Evolutionary conservation across 192 early-diverging fungal genomes (phyloP).

Genomic region (Rhizoclosmatium sp.): DNA sequence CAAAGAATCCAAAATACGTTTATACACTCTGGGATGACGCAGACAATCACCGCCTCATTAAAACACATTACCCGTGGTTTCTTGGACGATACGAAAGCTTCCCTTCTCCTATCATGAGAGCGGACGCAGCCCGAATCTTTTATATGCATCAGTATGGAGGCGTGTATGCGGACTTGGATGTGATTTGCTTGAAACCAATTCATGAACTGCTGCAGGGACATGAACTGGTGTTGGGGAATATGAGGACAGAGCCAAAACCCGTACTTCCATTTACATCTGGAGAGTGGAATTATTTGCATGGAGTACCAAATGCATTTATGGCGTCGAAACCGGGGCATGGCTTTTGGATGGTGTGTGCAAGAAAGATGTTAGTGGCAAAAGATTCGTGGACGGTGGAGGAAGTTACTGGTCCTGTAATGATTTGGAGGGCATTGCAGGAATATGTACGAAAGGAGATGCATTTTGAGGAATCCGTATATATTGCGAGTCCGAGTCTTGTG

Average conservation of each 20-base stretch:
- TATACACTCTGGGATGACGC: slow-evolving; percentile 51
- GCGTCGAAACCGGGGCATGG: slow-evolving; percentile 46
- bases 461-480: neutral
- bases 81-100: slow-evolving; percentile 40
- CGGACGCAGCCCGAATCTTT: slow-evolving; percentile 46
- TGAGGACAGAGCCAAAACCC: slow-evolving; percentile 1
- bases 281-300: slow-evolving; percentile 29
- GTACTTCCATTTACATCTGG: neutral
- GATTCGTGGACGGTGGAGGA: slow-evolving; percentile 27
- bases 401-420: slow-evolving; percentile 42
- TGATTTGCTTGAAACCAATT: slow-evolving; percentile 37
- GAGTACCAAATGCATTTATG: slow-evolving; percentile 54
- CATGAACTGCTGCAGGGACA: slow-evolving; percentile 17
- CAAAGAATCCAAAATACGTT: slow-evolving; percentile 30
- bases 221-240: slow-evolving; percentile 7
- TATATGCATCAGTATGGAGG: slow-evolving; percentile 51
- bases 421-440: slow-evolving; percentile 16
- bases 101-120: slow-evolving; percentile 41
- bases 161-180: slow-evolving; percentile 51
- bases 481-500: neutral
- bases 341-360: slow-evolving; percentile 44
- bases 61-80: slow-evolving; percentile 48
- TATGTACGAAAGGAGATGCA: slow-evolving; percentile 4
- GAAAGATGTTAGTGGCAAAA: slow-evolving; percentile 12
- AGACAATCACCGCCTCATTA: slow-evolving; percentile 35